Percentiles rank a stretch among this genome's conserved stretches.
Conservation (phyloP, 768 basidiomycete genomes). For the Hericium erinaceus region DNA sequence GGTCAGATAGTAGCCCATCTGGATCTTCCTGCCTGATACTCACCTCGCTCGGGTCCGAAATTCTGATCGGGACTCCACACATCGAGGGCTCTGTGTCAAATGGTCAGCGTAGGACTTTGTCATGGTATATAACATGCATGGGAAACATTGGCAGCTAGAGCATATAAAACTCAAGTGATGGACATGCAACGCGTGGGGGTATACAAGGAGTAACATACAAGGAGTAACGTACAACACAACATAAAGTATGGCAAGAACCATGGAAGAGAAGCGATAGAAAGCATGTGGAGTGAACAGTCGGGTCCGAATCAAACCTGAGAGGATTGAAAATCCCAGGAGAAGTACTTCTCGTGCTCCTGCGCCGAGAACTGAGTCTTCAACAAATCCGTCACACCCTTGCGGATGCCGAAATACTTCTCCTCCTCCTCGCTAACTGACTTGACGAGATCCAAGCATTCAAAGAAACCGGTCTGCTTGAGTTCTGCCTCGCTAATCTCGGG, state of each 20-base stretch:
- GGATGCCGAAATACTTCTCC: neutral
- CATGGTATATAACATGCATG: neutral
- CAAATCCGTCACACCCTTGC: neutral
- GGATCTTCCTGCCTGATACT: too few species aligned
- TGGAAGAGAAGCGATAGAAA: neutral
- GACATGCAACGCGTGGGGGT: neutral
- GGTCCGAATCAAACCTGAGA: too few species aligned
- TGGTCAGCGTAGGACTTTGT: neutral
- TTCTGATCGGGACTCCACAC: too few species aligned
- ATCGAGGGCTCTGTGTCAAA: too few species aligned
- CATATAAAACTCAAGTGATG: neutral
- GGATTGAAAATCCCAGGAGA: too few species aligned
- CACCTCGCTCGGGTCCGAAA: too few species aligned
- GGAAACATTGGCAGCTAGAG: neutral
- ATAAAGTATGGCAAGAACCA: neutral
- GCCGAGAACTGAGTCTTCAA: neutral
- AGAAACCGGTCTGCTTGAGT: neutral
- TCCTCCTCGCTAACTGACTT: neutral
- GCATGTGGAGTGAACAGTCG: neutral
- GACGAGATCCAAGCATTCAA: neutral
- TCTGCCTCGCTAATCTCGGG: neutral
- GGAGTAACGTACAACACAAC: neutral
- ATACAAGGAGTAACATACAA: neutral
- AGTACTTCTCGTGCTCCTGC: neutral
- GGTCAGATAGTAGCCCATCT: too few species aligned